Evolutionary conservation across 257 asterid genomes (phyloP).

Genomic region (Petunia axillaris): DNA sequence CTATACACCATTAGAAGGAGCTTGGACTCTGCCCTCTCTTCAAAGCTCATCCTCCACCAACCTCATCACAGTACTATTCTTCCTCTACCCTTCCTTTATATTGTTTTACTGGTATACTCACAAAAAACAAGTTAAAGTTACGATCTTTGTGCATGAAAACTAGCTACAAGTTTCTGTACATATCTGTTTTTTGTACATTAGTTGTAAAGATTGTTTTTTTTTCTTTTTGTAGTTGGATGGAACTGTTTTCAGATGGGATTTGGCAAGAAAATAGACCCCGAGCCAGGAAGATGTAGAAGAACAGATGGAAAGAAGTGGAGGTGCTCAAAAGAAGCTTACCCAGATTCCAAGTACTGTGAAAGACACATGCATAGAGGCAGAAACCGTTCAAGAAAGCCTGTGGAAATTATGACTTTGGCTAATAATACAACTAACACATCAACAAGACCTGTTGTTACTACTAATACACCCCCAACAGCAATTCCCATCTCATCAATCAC

Average conservation of each 20-base stretch:
- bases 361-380: conserved; percentile 99
- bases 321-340: conserved; percentile 89
- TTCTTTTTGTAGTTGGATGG: conserved; percentile 68
- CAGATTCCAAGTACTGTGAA: conserved; percentile 98
- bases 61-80: conserved; percentile 49
- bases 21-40: conserved; percentile 63
- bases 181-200: too few relatives aligned
- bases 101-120: background rate
- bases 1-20: conserved; percentile 72
- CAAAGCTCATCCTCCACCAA: conserved; percentile 64
- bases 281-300: conserved; percentile 96
- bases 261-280: conserved; percentile 86
- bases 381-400: conserved; percentile 99
- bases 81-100: background rate
- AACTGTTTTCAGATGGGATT: conserved; percentile 79
- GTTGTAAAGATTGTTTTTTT: background rate
- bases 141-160: background rate
- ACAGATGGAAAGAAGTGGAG: conserved; percentile 99
- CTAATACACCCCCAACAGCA: conserved; percentile 31
- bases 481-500: conserved; percentile 42
- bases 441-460: conserved; percentile 18
- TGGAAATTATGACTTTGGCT: conserved; percentile 51
- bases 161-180: too few relatives aligned
- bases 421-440: conserved; percentile 15
- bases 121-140: background rate